phyloP scores from a whole-genome alignment of 345 rosid species.

The Cardamine chenopodiifolia region DNA sequence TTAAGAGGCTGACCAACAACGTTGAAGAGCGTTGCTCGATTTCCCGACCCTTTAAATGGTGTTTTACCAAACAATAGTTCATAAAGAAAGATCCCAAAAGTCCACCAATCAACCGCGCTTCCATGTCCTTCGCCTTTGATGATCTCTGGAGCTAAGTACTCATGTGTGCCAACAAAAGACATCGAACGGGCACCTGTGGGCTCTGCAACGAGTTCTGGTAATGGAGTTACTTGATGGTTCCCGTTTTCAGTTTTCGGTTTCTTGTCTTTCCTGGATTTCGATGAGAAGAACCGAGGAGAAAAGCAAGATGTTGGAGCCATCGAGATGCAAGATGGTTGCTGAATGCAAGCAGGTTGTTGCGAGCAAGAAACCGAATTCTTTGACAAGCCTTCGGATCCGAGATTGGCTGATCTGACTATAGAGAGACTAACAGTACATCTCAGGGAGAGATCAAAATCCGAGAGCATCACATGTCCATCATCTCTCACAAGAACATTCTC shows the following conservation, averaged over 20 bases:
- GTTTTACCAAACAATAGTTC: conserved; percentile 83
- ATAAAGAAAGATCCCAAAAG: conserved; percentile 76
- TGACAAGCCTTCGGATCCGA: conserved; percentile 51
- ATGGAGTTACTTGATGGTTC: conserved; percentile 70
- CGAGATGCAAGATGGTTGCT: conserved; percentile 63
- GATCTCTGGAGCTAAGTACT: conserved; percentile 87
- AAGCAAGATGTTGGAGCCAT: conserved; percentile 66
- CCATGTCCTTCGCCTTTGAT: conserved; percentile 90
- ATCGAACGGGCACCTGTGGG: conserved; percentile 90
- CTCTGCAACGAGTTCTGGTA: conserved; percentile 90
- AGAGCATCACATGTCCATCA: conserved; percentile 90
- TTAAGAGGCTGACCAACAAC: conserved; percentile 78
- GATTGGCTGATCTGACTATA: conserved; percentile 54
- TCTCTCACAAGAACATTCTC: conserved; percentile 92
- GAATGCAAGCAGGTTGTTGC: conserved; percentile 59
- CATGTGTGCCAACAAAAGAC: conserved; percentile 93
- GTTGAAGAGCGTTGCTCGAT: conserved; percentile 78
- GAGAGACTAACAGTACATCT: conserved; percentile 65
- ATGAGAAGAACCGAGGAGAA: conserved; percentile 59
- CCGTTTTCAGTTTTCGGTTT: conserved; percentile 56
- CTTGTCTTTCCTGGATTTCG: conserved; percentile 57
- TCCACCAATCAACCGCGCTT: conserved; percentile 94
- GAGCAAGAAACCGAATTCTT: conserved; percentile 60
- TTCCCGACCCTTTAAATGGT: conserved; percentile 84
- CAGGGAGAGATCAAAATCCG: conserved; percentile 85